phyloP scores from a whole-genome alignment of 2,329 filamentous ascomycete species.

The Drechslerella stenobrocha region DNA sequence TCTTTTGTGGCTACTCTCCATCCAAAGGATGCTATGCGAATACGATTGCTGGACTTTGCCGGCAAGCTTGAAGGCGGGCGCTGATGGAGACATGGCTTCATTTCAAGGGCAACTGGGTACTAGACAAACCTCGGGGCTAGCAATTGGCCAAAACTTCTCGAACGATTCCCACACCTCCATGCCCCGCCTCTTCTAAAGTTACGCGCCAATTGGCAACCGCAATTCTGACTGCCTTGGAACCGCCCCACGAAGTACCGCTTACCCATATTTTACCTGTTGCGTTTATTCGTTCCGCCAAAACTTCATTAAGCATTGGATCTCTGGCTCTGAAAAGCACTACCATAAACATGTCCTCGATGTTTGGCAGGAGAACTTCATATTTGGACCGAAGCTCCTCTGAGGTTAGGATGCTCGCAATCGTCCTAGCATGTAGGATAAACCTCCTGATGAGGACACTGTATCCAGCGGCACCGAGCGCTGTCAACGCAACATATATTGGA shows the following conservation, averaged over 20 bases:
- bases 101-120: not conserved
- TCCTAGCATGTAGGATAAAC: slow-evolving; percentile 72
- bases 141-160: slow-evolving; percentile 64
- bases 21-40: slow-evolving; percentile 42
- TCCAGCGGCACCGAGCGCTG: slow-evolving; percentile 72
- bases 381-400: slow-evolving; percentile 17
- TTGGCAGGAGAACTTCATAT: slow-evolving; percentile 52
- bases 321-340: slow-evolving; percentile 77
- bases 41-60: slow-evolving; percentile 43
- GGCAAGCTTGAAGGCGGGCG: slow-evolving; percentile 29
- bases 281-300: slow-evolving; percentile 74
- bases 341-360: slow-evolving; percentile 65
- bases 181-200: slow-evolving; percentile 66
- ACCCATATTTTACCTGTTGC: slow-evolving; percentile 74
- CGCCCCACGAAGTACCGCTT: slow-evolving; percentile 77
- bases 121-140: slow-evolving; percentile 1
- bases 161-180: slow-evolving; percentile 62
- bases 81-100: not conserved
- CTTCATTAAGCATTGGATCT: slow-evolving; percentile 66
- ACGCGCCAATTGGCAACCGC: slow-evolving; percentile 85
- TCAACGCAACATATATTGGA: slow-evolving; percentile 80
- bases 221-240: slow-evolving; percentile 71
- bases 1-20: slow-evolving; percentile 44
- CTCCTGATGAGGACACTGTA: slow-evolving; percentile 70
- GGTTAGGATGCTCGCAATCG: slow-evolving; percentile 64